phyloP scores from a whole-genome alignment of 176 grass and related monocot species.

The Carex parvula region DNA sequence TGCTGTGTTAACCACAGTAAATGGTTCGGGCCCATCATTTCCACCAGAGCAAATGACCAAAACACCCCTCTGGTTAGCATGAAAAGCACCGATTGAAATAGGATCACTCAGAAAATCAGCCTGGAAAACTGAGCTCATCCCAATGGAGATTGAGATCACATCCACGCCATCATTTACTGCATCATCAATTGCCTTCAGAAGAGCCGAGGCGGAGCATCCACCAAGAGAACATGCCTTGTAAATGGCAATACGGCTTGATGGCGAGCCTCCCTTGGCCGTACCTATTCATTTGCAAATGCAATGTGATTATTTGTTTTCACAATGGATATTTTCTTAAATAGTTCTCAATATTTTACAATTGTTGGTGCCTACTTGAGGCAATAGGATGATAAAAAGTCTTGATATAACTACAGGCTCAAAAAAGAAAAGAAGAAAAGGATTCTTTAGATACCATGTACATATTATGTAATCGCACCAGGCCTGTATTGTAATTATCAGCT shows the following conservation, averaged over 20 bases:
- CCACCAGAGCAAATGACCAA: conserved; percentile 89
- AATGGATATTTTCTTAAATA: neutral
- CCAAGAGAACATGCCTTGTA: conserved; percentile 90
- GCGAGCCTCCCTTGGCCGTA: conserved; percentile 68
- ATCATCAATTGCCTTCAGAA: conserved; percentile 89
- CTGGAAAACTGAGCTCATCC: conserved; percentile 80
- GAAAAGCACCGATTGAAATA: conserved; percentile 81
- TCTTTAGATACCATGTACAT: no score
- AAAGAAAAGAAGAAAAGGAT: no score
- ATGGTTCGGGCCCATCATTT: conserved; percentile 85
- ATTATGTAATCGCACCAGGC: neutral
- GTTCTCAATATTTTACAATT: neutral
- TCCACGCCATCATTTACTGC: conserved; percentile 84
- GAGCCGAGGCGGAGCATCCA: conserved; percentile 64
- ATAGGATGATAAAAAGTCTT: neutral
- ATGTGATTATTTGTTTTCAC: neutral
- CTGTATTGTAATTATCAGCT: neutral
- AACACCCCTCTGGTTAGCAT: conserved; percentile 73
- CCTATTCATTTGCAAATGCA: conserved; percentile 25
- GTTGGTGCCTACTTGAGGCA: neutral
- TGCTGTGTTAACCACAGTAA: conserved; percentile 78
- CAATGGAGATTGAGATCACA: conserved; percentile 86
- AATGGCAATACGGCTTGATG: conserved; percentile 55
- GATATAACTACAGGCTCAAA: no score
- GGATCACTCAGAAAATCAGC: conserved; percentile 75